phyloP scores from a whole-genome alignment of 164 flowering plant genomes.

The Tetracentron sinense region DNA sequence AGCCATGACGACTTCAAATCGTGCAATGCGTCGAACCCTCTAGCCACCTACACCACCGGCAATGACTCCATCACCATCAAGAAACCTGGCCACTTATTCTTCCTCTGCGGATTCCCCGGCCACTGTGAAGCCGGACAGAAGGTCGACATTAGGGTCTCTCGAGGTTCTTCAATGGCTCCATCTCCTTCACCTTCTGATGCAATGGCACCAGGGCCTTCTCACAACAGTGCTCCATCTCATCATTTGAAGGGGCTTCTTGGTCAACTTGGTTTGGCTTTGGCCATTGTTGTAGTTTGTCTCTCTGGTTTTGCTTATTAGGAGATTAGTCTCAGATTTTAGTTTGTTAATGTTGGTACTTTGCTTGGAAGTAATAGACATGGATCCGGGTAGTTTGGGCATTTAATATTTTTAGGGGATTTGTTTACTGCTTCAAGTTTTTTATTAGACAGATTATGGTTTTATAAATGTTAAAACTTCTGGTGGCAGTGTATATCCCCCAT shows the following conservation, averaged over 20 bases:
- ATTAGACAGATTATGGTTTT: no score
- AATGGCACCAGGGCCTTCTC: conserved; percentile 11
- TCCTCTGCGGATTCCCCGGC: conserved; percentile 61
- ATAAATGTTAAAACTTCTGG: no score
- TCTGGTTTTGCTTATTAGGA: conserved; percentile 14
- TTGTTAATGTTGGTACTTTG: no score
- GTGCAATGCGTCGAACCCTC: conserved; percentile 50
- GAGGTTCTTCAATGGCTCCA: conserved; percentile 16
- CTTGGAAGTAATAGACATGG: no score
- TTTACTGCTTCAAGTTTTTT: no score
- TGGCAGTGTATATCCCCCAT: no score
- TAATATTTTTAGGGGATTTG: no score
- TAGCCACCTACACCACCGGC: conserved; percentile 40
- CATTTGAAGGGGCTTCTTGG: conserved; percentile 5
- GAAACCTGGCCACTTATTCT: conserved; percentile 48
- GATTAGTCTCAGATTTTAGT: not conserved
- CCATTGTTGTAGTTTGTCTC: conserved; percentile 14
- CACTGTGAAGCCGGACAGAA: conserved; percentile 70
- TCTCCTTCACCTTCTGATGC: conserved; percentile 20
- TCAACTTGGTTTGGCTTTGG: conserved; percentile 13
- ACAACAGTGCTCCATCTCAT: conserved; percentile 16
- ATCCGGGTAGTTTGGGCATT: no score
- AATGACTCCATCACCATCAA: conserved; percentile 46
- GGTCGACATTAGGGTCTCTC: conserved; percentile 47
- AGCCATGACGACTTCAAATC: conserved; percentile 37